These are phyloP conservation scores for Fusarium udum DNA, from an alignment of 2,329 filamentous ascomycete genomes.

Conservation along the genomic window DNA sequence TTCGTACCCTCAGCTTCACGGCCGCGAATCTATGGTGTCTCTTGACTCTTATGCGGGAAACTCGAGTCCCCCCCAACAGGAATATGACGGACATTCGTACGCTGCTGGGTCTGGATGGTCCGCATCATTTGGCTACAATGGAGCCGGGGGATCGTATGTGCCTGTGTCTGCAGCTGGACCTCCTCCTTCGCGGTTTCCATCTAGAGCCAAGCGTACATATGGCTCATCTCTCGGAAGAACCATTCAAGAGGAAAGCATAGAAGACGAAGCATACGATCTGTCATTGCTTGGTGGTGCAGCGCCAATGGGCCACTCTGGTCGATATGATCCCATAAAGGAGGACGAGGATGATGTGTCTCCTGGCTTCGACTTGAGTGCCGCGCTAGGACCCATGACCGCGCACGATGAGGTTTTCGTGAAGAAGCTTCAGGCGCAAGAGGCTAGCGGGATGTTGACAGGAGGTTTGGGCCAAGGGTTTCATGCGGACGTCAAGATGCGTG, in stretches of 20 bases:
- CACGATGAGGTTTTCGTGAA: constrained; percentile 58
- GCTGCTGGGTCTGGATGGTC: constrained; percentile 38
- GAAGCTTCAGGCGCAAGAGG: constrained; percentile 61
- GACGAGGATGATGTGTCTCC: constrained; percentile 47
- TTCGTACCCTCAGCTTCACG: constrained; percentile 45
- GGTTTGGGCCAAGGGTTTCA: constrained; percentile 65
- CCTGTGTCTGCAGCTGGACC: constrained; percentile 39
- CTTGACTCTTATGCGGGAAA: constrained; percentile 47
- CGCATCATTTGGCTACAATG: constrained; percentile 44
- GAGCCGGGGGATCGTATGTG: constrained; percentile 42
- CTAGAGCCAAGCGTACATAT: constrained; percentile 42
- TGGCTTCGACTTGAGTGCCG: constrained; percentile 58
- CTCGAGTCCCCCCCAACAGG: constrained; percentile 24
- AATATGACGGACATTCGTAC: constrained; percentile 35
- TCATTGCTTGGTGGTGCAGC: constrained; percentile 55
- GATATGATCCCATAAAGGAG: constrained; percentile 45
- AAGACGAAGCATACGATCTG: constrained; percentile 57
- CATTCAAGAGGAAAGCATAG: constrained; percentile 45
- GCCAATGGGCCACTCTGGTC: constrained; percentile 50
- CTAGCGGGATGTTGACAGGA: constrained; percentile 64
- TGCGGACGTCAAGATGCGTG: constrained; percentile 57
- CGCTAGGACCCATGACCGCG: constrained; percentile 55
- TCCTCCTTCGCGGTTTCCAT: constrained; percentile 34
- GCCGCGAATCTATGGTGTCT: constrained; percentile 53
- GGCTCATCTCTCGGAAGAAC: constrained; percentile 38